Evolutionary conservation across 257 asterid genomes (phyloP).

Genomic region (Forsythia suspensa): DNA sequence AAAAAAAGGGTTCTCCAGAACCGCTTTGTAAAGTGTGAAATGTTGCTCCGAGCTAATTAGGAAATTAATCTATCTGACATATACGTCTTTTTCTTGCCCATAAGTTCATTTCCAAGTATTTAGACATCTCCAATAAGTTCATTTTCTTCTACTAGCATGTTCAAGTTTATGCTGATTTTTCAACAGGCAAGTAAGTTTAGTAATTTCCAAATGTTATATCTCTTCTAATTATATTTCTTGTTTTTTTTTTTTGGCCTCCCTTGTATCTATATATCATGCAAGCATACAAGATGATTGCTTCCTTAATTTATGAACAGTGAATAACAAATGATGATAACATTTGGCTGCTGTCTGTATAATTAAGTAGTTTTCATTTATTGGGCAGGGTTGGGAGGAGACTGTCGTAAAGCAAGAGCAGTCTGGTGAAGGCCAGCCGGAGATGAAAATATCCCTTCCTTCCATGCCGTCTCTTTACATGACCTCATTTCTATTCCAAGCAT

Average conservation of each 20-base stretch:
- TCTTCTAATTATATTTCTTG: slow-evolving; percentile 3
- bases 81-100: not conserved
- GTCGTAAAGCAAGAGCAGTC: slow-evolving; percentile 81
- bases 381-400: slow-evolving; percentile 98
- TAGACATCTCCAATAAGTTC: not conserved
- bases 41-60: not conserved
- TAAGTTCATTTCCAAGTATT: not conserved
- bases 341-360: slow-evolving; percentile 19
- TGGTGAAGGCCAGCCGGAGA: slow-evolving; percentile 67
- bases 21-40: not conserved
- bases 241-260: not conserved
- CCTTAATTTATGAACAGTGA: not conserved
- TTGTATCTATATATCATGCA: not conserved
- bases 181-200: not conserved
- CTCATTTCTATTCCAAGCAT: slow-evolving; percentile 76
- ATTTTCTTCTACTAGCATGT: not conserved
- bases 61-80: not conserved
- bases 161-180: not conserved
- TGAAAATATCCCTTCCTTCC: slow-evolving; percentile 91
- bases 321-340: not conserved
- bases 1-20: not conserved
- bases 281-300: slow-evolving; percentile 15
- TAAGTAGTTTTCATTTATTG: slow-evolving; percentile 24
- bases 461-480: slow-evolving; percentile 87
- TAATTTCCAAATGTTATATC: not conserved